Percentiles rank a stretch among this genome's conserved stretches.
Evolutionary conservation across 2,329 filamentous ascomycete genomes (phyloP).

Genomic region (Pseudocercospora ulei): DNA sequence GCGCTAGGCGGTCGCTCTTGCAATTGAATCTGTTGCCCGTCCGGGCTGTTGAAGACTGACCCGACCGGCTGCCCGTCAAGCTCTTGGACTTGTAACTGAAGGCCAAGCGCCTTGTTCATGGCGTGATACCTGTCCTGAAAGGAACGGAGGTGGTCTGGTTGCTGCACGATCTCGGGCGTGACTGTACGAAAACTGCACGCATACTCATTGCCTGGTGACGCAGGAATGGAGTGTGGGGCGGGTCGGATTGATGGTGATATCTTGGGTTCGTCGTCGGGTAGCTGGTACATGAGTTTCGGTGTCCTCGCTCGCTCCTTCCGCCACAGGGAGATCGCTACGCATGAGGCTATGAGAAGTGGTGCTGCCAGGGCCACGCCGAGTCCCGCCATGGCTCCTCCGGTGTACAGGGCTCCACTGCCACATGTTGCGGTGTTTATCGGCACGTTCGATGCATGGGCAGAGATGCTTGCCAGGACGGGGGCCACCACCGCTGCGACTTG

Average conservation of each 20-base stretch:
- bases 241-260: conserved; percentile 15
- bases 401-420: conserved; percentile 17
- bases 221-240: conserved; percentile 12
- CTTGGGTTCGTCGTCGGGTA: conserved; percentile 28
- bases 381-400: conserved; percentile 27
- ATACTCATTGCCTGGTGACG: conserved; percentile 7
- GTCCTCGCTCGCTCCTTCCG: conserved; percentile 20
- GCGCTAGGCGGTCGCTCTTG: conserved; percentile 3
- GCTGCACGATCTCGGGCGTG: conserved; percentile 8
- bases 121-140: conserved; percentile 13
- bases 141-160: conserved; percentile 7
- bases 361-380: conserved; percentile 28
- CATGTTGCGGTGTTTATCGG: conserved; percentile 11
- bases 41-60: conserved; percentile 8
- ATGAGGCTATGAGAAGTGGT: conserved; percentile 27
- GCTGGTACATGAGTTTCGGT: conserved; percentile 31
- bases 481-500: conserved; percentile 27
- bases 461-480: conserved; percentile 19
- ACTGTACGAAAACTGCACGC: conserved; percentile 9
- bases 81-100: conserved; percentile 5
- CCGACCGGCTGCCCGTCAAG: conserved; percentile 16
- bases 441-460: conserved; percentile 12
- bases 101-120: conserved; percentile 9
- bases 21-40: conserved; percentile 1
- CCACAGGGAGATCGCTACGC: conserved; percentile 21